A percentile compares a stretch with the other conserved stretches of the same genome.
These are phyloP conservation scores for Bonia amplexicaulis DNA, from an alignment of 176 grass and related monocot species.

Conservation along the genomic window DNA sequence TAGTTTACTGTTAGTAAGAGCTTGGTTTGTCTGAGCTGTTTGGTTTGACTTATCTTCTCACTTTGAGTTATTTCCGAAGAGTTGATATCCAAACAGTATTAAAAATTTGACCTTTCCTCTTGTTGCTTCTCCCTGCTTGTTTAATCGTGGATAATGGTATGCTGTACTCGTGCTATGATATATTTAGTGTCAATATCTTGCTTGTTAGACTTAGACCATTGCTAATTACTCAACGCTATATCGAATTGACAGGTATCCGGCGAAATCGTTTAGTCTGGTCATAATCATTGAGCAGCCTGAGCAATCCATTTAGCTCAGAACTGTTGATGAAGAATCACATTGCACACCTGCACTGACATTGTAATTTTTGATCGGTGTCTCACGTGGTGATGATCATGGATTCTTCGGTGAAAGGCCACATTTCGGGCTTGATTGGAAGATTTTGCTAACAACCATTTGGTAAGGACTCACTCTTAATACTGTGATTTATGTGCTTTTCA, in stretches of 20 bases:
- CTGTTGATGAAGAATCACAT: not conserved
- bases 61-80: not conserved
- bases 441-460: not conserved
- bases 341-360: not conserved
- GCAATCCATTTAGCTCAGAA: not conserved
- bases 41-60: not conserved
- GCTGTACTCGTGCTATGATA: not conserved
- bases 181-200: not conserved
- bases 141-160: not conserved
- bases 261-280: not conserved
- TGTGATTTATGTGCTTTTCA: not conserved
- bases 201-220: not conserved
- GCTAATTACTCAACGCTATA: not conserved
- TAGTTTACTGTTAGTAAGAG: not conserved
- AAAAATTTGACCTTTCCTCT: not conserved
- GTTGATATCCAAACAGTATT: not conserved
- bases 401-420: not conserved
- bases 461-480: not conserved
- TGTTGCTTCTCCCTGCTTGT: not conserved
- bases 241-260: not conserved
- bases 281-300: not conserved
- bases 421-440: not conserved
- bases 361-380: not conserved
- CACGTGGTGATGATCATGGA: not conserved
- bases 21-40: not conserved